Evolutionary conservation across 805 yeast species (phyloP), one percentile per base, ranked within the genome.

Genomic region (Saccharomycopsis olivae): DNA sequence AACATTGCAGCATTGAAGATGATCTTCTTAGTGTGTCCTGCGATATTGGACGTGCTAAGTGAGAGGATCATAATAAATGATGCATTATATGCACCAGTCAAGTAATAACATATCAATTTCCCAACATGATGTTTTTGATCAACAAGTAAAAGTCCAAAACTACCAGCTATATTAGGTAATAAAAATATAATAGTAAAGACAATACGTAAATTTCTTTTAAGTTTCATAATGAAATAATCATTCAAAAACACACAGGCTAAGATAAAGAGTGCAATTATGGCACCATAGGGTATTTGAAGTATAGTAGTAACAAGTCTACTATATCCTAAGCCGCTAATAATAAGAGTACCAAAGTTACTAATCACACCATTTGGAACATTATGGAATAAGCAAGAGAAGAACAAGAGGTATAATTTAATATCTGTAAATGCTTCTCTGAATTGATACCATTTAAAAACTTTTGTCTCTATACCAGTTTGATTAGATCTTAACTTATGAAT

Each of bases 1-100:
- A 81, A 65, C 34, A 68, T 68, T 25, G 75, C 55, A 3, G 73
- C 69, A 50, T 64, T 69, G 3, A 61, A 65, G 2, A 69, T 60
- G 36, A 62, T 56, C 52, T 79, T 76, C 57, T 83, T 75, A 9
- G 81, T 73, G 50, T 66, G 69, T 6, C 82, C 82, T 5, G 72
- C 71, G 35, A 65, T 62, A 49, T 73, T 73, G 4, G 72, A 58
- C 20, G 74, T 62, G 23, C 69, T 53, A 38, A 57, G 51, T 5
- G 66, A 57, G 3, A 59, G 39, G 10, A 57, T 50, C 46, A 64
- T 56, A 37, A 61, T 59, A 46, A 59, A 57, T 3, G 64, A 55
- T 2, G 65, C 57, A 17, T 62, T 68, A 24, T 58, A 54, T 14
- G 66, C 56, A 13, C 60, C 56, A 44, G 54, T 39, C 29, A 35